phyloP scores from a whole-genome alignment of 2,329 filamentous ascomycete species.

The Scedosporium apiospermum region DNA sequence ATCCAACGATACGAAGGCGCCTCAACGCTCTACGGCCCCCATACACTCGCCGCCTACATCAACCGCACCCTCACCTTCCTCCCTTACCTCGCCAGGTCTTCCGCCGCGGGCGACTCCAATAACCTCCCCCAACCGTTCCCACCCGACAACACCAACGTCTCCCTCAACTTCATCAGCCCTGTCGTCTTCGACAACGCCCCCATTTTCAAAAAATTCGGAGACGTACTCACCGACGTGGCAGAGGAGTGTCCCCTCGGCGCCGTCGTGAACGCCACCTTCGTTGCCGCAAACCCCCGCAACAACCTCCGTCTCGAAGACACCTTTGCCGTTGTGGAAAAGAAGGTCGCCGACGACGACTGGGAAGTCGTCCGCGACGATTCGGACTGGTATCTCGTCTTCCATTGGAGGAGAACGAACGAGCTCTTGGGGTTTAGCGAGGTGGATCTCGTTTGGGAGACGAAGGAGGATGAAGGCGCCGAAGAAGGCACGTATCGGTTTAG shows the following conservation, averaged over 20 bases:
- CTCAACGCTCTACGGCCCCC: constrained; percentile 76
- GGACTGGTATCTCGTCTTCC: constrained; percentile 77
- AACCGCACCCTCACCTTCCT: constrained; percentile 64
- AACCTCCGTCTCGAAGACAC: constrained; percentile 71
- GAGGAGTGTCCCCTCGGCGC: constrained; percentile 50
- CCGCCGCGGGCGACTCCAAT: constrained; percentile 9
- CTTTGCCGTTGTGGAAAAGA: constrained; percentile 65
- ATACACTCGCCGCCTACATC: constrained; percentile 79
- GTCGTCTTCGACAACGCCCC: constrained; percentile 67
- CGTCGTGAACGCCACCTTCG: constrained; percentile 58
- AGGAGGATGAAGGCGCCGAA: constrained; percentile 29
- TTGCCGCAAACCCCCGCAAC: constrained; percentile 85
- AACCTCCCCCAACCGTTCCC: constrained; percentile 38
- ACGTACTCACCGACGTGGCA: constrained; percentile 45
- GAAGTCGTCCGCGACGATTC: constrained; percentile 56
- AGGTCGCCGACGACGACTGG: constrained; percentile 46
- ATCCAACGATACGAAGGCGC: constrained; percentile 93
- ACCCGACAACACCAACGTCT: constrained; percentile 68
- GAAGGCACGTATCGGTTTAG: constrained; percentile 62
- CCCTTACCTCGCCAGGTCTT: constrained; percentile 23
- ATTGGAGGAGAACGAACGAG: constrained; percentile 65
- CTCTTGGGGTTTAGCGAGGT: constrained; percentile 70
- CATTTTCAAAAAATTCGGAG: constrained; percentile 60
- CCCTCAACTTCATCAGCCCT: constrained; percentile 68
- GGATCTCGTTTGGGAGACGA: constrained; percentile 71